Evolutionary conservation across 78 protist species (phyloP).

Genomic region (Dictyostelium brefeldianum): DNA sequence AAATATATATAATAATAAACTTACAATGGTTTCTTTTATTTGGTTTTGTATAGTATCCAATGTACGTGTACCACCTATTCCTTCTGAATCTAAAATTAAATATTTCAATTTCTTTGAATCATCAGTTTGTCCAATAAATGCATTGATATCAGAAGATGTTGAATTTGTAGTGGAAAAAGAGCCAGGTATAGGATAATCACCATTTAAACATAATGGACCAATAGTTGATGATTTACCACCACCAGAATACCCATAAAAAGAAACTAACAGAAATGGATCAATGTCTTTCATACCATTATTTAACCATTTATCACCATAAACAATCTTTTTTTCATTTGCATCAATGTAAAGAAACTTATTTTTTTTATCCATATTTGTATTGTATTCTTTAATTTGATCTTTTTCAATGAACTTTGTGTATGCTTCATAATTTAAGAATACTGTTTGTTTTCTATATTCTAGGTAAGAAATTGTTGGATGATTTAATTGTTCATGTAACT

Average conservation of each 20-base stretch:
- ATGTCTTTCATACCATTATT: not conserved
- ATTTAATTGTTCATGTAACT: too few relatives aligned
- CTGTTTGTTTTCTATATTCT: not conserved
- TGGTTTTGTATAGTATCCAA: not conserved
- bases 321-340: not conserved
- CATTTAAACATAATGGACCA: not conserved
- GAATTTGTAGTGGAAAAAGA: not conserved
- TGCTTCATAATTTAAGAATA: not conserved
- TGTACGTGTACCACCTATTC: not conserved
- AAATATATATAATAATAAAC: too few relatives aligned
- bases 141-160: not conserved
- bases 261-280: constrained; percentile 8
- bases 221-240: constrained; percentile 4
- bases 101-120: not conserved
- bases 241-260: constrained; percentile 16
- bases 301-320: constrained; percentile 1
- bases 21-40: not conserved
- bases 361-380: too few relatives aligned
- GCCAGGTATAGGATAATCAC: not conserved
- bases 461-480: not conserved
- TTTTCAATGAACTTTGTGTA: too few relatives aligned
- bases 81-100: not conserved
- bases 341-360: too few relatives aligned
- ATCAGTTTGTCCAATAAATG: not conserved
- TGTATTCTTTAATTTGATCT: too few relatives aligned